Evolutionary conservation across 1,139 yeast genomes (phyloP).

Genomic region (Hanseniaspora uvarum): DNA sequence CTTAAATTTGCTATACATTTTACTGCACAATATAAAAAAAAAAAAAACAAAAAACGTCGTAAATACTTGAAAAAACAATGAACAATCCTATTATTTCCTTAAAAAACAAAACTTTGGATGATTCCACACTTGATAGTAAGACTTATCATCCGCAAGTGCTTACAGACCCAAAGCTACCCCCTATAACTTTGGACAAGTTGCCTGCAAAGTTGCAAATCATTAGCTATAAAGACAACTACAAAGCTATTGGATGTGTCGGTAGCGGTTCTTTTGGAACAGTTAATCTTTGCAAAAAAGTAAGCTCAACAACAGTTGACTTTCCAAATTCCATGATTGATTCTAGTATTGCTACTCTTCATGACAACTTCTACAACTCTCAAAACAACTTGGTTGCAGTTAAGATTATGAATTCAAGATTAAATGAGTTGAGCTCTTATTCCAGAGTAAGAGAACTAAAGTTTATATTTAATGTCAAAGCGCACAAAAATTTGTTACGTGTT

Average conservation of each 20-base stretch:
- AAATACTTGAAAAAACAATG: neutral
- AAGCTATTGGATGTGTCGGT: slow-evolving; percentile 48
- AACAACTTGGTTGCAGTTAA: slow-evolving; percentile 69
- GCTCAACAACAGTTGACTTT: slow-evolving; percentile 26
- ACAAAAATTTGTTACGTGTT: slow-evolving; percentile 59
- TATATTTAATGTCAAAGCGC: slow-evolving; percentile 59
- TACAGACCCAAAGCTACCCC: slow-evolving; percentile 28
- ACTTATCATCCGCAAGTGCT: slow-evolving; percentile 25
- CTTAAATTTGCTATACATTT: too few species aligned
- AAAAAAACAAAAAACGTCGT: neutral
- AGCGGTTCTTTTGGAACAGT: slow-evolving; percentile 75
- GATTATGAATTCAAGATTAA: slow-evolving; percentile 52
- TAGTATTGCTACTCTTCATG: slow-evolving; percentile 23
- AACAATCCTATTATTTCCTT: neutral
- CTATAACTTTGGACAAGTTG: slow-evolving; percentile 21
- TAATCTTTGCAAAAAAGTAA: slow-evolving; percentile 44
- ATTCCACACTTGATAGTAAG: neutral
- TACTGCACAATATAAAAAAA: neutral
- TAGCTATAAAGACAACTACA: slow-evolving; percentile 40
- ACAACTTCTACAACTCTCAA: slow-evolving; percentile 30
- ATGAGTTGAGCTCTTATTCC: slow-evolving; percentile 46
- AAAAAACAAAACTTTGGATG: neutral
- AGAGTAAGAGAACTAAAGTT: slow-evolving; percentile 67
- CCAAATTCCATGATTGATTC: slow-evolving; percentile 33
- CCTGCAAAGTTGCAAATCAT: slow-evolving; percentile 38